Base-by-base conservation (phyloP, 1,139 yeast species). In the Pichia sp. region DNA sequence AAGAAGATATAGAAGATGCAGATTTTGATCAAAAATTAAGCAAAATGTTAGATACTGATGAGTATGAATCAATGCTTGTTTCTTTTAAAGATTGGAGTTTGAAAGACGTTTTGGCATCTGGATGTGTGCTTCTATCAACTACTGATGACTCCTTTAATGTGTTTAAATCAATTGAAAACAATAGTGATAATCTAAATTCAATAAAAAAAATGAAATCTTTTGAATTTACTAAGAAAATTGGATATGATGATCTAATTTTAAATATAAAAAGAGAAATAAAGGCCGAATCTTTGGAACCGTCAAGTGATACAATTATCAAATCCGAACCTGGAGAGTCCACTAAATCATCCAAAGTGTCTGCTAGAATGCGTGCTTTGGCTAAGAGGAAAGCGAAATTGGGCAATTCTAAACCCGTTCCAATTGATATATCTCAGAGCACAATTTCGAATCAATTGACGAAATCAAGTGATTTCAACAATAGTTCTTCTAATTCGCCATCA, bases 281-380 rank as follows among this genome's bases (percentile, higher is more conserved):
- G 34, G 25, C 44, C 7, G 44, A 34, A 30, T 32, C 46, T 15
- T 20, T 42, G 3, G 25, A 25, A 12, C 11, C 35, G 7, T 6
- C 29, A 4, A 20, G 42, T 34, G 41, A 29, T n/a, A 39, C 22
- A 24, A 42, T 40, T 25, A 42, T 42, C 23, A 29, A 47, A 43
- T 42, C 23, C 20, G 40, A 15, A 16, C 26, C 27, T 4, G 8
- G 7, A 9, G 36, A 32, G 15, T 16, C 13, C 2, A 27, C 23
- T 15, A 20, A n/a, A n/a, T 44, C 51, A 18, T 42, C 53, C n/a
- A 53, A 53, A 42, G 32, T 54, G 40, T 84, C 86, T 51, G 96
- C 98, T 0, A 74, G 97, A 63, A 75, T 89, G 69, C 79, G 89
- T 55, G 97, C 97, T 3, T 82, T 92, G 85, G 97, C 96, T 36